Conservation (phyloP, 768 basidiomycete genomes). For the Gloeophyllum trabeum region DNA sequence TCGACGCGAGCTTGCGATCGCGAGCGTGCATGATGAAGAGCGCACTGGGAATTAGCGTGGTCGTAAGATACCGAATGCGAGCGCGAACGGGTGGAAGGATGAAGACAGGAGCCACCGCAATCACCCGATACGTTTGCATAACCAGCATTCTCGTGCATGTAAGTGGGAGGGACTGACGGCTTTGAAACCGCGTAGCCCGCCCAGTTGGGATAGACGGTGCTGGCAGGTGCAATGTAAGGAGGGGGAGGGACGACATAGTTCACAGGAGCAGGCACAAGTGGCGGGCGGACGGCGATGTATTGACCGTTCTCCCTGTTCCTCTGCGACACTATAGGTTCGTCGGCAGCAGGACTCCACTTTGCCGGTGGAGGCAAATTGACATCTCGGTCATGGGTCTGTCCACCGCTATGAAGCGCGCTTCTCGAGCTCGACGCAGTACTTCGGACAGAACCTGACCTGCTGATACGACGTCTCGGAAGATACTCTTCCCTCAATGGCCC, state of each 20-base stretch:
- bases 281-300: constrained; percentile 55
- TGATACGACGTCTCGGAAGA: constrained; percentile 56
- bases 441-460: constrained; percentile 18
- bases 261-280: constrained; percentile 25
- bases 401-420: too few relatives aligned
- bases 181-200: too few relatives aligned
- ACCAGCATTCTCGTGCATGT: too few relatives aligned
- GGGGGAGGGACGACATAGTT: constrained; percentile 17
- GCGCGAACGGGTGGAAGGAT: constrained; percentile 29
- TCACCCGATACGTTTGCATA: too few relatives aligned
- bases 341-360: constrained; percentile 74
- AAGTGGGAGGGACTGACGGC: too few relatives aligned
- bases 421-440: too few relatives aligned
- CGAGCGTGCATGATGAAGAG: constrained; percentile 2
- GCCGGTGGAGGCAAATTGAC: constrained; percentile 54
- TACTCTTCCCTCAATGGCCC: constrained; percentile 78
- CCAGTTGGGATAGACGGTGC: too few relatives aligned
- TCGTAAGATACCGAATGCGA: constrained; percentile 40
- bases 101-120: too few relatives aligned
- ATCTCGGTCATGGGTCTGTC: constrained; percentile 9
- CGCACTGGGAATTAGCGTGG: constrained; percentile 14
- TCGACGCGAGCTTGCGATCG: constrained; percentile 6
- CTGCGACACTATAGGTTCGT: constrained; percentile 58
- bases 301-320: constrained; percentile 39
- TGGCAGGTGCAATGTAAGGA: constrained; percentile 20